A percentile compares a stretch with the other conserved stretches of the same genome.
Evolutionary conservation across 1,139 yeast genomes (phyloP).

Genomic region (Trichomonascaceae sp.): DNA sequence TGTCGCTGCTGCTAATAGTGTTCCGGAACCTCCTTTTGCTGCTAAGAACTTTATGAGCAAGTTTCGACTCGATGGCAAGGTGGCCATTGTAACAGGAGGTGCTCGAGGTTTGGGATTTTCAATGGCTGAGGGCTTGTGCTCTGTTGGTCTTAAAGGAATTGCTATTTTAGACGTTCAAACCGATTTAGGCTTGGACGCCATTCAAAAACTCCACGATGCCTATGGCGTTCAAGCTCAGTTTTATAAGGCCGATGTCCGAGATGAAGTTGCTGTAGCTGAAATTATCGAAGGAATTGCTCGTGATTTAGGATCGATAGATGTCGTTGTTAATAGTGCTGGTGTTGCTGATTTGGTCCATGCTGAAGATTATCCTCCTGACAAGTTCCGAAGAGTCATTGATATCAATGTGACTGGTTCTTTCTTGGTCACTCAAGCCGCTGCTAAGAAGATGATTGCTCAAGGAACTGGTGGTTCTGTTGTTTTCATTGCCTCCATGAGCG

Average conservation of each 20-base stretch:
- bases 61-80: constrained; percentile 62
- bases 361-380: constrained; percentile 69
- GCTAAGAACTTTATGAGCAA: constrained; percentile 36
- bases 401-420: constrained; percentile 77
- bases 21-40: constrained; percentile 31
- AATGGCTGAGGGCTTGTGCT: constrained; percentile 59
- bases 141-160: constrained; percentile 67
- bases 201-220: constrained; percentile 44
- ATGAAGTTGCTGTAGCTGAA: constrained; percentile 47
- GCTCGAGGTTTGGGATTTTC: constrained; percentile 64
- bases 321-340: constrained; percentile 70
- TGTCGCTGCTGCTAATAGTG: constrained; percentile 32
- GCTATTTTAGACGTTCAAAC: constrained; percentile 40
- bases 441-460: constrained; percentile 61
- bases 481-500: constrained; percentile 82
- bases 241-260: constrained; percentile 59
- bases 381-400: constrained; percentile 67
- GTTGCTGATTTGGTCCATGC: constrained; percentile 78
- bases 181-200: constrained; percentile 45
- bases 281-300: constrained; percentile 48
- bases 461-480: constrained; percentile 45
- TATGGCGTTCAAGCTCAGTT: constrained; percentile 60
- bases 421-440: constrained; percentile 61
- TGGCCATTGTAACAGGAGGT: constrained; percentile 64
- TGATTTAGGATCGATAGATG: constrained; percentile 57